Conservation (phyloP, 306 rosid genomes). For the Calophaca sinica region DNA sequence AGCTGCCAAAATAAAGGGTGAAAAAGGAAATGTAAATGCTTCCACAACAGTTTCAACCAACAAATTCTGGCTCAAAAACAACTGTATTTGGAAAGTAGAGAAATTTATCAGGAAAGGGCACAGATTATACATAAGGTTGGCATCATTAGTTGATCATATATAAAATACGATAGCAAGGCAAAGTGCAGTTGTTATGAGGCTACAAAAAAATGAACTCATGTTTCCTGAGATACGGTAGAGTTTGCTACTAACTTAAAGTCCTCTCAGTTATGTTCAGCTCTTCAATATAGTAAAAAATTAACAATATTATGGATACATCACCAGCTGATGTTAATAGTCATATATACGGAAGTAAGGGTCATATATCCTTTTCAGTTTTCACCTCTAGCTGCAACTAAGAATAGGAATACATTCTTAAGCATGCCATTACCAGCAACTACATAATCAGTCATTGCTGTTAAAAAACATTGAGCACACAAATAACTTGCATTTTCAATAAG, state of each 20-base stretch:
- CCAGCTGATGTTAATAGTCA: conserved; percentile 21
- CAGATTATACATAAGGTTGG: conserved; percentile 8
- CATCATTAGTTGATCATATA: not conserved
- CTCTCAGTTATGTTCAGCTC: conserved; percentile 19
- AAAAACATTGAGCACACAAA: conserved; percentile 20
- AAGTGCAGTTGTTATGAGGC: not conserved
- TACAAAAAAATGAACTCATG: conserved; percentile 22
- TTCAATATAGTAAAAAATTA: not conserved
- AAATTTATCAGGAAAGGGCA: conserved; percentile 31
- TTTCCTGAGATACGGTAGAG: conserved; percentile 18
- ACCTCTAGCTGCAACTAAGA: conserved; percentile 5
- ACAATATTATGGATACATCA: conserved; percentile 19
- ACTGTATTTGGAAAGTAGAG: conserved; percentile 18
- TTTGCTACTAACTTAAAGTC: conserved; percentile 32
- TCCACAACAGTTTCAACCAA: conserved; percentile 33
- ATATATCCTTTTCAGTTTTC: conserved; percentile 18
- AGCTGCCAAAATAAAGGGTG: conserved; percentile 17
- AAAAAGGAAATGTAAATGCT: conserved; percentile 33
- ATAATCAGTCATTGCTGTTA: conserved; percentile 9
- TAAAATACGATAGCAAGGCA: conserved; percentile 8
- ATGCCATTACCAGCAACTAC: conserved; percentile 37
- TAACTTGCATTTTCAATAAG: conserved; percentile 25
- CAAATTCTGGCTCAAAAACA: conserved; percentile 34
- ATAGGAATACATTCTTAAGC: conserved; percentile 23
- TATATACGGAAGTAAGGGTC: not conserved